These are phyloP conservation scores for Vitis amurensis DNA, from an alignment of 164 flowering plant species.

Conservation along the genomic window DNA sequence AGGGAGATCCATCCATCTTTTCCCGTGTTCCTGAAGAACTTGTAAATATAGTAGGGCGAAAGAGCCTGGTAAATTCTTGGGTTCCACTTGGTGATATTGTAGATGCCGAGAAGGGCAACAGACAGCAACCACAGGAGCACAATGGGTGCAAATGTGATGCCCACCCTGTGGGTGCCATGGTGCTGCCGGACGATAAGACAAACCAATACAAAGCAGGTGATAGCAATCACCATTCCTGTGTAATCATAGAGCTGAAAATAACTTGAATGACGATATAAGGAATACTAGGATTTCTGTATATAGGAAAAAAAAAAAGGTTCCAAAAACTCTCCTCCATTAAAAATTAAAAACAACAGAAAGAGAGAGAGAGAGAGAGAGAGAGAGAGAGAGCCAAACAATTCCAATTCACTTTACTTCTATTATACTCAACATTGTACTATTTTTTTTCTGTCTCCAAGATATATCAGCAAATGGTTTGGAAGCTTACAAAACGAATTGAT, in stretches of 20 bases:
- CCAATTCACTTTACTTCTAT: too few species aligned
- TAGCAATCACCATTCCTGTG: conserved; percentile 44
- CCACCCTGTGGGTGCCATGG: conserved; percentile 56
- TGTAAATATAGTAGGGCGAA: conserved; percentile 61
- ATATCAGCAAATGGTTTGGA: not conserved
- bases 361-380: too few species aligned
- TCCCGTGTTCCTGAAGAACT: conserved; percentile 58
- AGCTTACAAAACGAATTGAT: not conserved
- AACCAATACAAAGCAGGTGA: conserved; percentile 52
- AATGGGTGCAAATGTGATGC: conserved; percentile 64
- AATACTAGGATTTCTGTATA: not conserved
- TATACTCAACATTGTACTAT: not conserved
- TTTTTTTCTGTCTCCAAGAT: not conserved
- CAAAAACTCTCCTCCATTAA: too few species aligned
- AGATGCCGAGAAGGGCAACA: conserved; percentile 54
- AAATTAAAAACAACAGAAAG: too few species aligned
- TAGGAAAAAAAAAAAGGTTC: not conserved
- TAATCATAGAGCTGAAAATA: conserved; percentile 5
- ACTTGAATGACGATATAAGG: not conserved
- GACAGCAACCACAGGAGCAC: conserved; percentile 57
- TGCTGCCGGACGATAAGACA: conserved; percentile 68
- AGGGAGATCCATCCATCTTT: conserved; percentile 72
- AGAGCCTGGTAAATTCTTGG: conserved; percentile 51
- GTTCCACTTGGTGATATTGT: conserved; percentile 66
- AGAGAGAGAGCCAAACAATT: too few species aligned